Evolutionary conservation across 345 rosid genomes (phyloP).

Genomic region (Gossypium raimondii): DNA sequence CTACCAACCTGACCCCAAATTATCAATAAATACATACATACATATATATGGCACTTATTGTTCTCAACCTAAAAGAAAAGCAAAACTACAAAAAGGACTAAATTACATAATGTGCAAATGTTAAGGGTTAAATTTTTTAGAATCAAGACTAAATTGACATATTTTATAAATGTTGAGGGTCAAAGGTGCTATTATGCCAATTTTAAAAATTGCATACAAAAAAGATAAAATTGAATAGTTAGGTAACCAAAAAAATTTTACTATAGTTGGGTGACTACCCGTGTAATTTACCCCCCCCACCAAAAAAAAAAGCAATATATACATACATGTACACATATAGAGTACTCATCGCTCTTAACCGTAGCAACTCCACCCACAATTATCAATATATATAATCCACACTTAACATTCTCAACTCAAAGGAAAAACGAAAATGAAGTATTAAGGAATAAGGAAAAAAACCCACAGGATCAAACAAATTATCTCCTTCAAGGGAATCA

Average conservation of each 20-base stretch:
- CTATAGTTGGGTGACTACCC: no score
- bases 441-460: conserved; percentile 11
- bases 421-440: not conserved
- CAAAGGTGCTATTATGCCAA: no score
- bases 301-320: not conserved
- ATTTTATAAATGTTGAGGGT: no score
- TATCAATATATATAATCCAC: not conserved
- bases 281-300: not conserved
- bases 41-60: not conserved
- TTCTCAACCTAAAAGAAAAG: not conserved
- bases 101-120: no score
- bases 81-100: not conserved
- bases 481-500: conserved; percentile 40
- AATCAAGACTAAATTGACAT: no score
- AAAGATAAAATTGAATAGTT: no score
- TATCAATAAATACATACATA: not conserved
- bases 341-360: not conserved
- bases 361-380: not conserved
- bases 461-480: conserved; percentile 75
- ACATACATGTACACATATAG: not conserved
- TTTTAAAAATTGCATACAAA: no score
- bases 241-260: no score
- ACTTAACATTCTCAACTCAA: not conserved
- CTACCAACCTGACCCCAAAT: not conserved
- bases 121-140: no score